Base-by-base conservation (phyloP, 1,139 yeast species). In the Groenewaldozyma auringiensis region DNA sequence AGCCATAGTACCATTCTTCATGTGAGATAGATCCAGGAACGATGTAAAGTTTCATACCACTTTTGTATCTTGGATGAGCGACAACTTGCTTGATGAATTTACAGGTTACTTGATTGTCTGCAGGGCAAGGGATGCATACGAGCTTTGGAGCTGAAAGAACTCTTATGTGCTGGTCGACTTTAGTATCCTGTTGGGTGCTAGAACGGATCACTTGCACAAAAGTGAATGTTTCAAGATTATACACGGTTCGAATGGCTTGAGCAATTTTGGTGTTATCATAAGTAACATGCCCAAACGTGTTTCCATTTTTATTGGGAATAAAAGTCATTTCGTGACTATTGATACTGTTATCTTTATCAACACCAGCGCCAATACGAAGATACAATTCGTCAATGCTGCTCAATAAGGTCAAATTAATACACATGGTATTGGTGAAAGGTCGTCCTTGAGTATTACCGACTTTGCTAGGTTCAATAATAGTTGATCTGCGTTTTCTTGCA, bases 11-110 rank as follows among this genome's bases (percentile, higher is more conserved):
- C 55, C 55, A 48, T 31, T 41, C 37, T 21, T 49, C 31, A 25
- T 42, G 37, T 14, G 42, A 22, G 13, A 46, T 22, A 13, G 37
- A 40, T 6, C 54, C 57, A 2, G 53, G 51, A 13, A 53, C 47
- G 41, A 56, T 49, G 45, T 46, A 54, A 27, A 53, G 38, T 37
- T 45, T 53, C 60, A 56, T 56, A 37, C 46, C 49, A 29, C 50
- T 42, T 47, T 56, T 56, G 51, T 56, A 56, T 25, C 60, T 50
- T 6, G 60, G 60, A 40, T 54, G 54, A 22, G 59, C 57, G n/a
- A 56, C 46, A 11, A 44, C 42, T 37, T 55, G 53, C 50, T 56
- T 56, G 40, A 56, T 44, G 41, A 40, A 53, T 18, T 46, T 49
- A 42, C 50, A 46, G 2, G 54, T 51, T 29, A 52, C 43, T 36